Conservation (phyloP, 139 green algal genomes). For the Chlorella sorokiniana region DNA sequence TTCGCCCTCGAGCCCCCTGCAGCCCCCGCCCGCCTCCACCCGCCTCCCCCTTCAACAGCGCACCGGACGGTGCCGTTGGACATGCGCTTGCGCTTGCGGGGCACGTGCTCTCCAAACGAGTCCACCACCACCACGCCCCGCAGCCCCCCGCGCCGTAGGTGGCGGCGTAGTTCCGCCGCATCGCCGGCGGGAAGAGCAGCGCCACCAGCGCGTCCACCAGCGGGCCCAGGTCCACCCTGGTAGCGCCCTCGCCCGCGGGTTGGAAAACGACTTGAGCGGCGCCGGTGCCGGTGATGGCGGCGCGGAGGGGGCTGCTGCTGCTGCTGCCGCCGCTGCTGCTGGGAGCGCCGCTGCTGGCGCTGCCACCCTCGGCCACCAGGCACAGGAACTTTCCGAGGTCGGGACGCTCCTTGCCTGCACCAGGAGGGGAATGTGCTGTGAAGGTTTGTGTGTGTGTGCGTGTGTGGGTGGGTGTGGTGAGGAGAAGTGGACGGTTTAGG, state of each 20-base stretch:
- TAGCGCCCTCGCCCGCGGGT: background rate
- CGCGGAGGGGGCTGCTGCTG: background rate
- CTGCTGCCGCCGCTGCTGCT: background rate
- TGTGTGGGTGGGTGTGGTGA: too few relatives aligned
- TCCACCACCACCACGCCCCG: constrained; percentile 32
- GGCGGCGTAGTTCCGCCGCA: constrained; percentile 27
- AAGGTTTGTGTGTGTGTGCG: background rate
- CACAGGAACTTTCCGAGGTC: background rate
- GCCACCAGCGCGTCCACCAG: background rate
- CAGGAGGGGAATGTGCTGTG: background rate
- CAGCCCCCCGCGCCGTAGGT: constrained; percentile 16
- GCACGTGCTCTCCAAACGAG: constrained; percentile 23
- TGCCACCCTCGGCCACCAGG: background rate
- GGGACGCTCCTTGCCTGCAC: constrained; percentile 9
- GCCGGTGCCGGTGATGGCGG: background rate
- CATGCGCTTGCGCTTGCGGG: constrained; percentile 9
- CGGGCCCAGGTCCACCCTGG: constrained; percentile 2
- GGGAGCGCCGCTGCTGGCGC: background rate
- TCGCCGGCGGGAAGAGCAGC: background rate
- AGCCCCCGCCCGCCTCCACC: background rate
- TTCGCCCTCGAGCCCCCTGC: too few relatives aligned
- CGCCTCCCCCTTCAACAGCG: too few relatives aligned
- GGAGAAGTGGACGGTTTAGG: too few relatives aligned
- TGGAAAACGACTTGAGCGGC: background rate
- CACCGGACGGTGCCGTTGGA: constrained; percentile 26